phyloP scores from a whole-genome alignment of 202 grass and related monocot genomes.

The Schoenoplectus tabernaemontani region DNA sequence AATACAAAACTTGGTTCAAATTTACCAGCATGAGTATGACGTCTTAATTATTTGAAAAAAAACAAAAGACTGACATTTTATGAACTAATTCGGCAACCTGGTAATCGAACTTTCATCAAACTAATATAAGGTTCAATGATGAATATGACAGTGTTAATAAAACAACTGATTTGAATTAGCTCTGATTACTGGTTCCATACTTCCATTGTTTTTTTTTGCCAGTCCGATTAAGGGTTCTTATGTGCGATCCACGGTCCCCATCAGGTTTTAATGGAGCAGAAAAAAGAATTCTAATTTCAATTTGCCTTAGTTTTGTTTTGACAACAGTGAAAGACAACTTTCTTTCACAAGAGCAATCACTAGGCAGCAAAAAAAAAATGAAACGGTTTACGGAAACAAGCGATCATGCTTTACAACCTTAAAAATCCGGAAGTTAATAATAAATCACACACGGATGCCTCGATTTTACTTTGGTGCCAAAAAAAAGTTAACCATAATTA shows the following conservation, averaged over 20 bases:
- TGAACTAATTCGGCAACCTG: not conserved
- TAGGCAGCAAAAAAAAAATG: not conserved
- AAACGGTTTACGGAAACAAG: not conserved
- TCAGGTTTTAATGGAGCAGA: no score
- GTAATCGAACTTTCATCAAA: not conserved
- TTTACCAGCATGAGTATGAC: not conserved
- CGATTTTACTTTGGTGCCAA: not conserved
- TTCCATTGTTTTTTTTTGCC: not conserved
- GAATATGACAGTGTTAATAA: not conserved
- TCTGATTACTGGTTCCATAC: not conserved
- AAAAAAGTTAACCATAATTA: not conserved
- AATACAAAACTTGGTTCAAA: no score
- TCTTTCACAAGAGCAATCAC: not conserved
- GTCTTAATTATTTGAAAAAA: not conserved
- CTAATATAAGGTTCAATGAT: not conserved
- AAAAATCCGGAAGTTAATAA: not conserved
- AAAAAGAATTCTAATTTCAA: not conserved
- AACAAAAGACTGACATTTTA: not conserved
- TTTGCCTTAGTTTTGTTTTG: not conserved
- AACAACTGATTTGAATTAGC: not conserved
- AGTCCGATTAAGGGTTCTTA: not conserved
- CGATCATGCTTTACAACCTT: not conserved
- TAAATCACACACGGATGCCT: not conserved
- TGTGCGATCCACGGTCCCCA: no score
- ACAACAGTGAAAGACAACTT: not conserved